Base-by-base conservation (phyloP, 1,284 basidiomycete species). In the Athelia psychrophila region DNA sequence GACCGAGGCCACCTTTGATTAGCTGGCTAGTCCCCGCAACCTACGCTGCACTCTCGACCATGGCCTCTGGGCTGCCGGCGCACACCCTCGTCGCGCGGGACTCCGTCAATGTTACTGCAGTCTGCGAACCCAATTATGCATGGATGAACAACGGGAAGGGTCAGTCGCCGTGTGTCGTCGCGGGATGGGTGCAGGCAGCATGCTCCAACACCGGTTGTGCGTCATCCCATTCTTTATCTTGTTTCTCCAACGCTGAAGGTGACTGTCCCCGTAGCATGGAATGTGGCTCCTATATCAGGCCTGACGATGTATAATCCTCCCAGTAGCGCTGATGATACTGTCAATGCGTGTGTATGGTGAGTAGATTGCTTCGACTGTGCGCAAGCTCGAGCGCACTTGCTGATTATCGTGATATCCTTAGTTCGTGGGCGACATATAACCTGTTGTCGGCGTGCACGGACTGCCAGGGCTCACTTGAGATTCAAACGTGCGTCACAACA, bases 111-210 rank as follows among this genome's bases (percentile, higher is more conserved):
- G 27, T 30, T 5, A 30, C 27, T 30, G 27, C 27, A 30, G 27
- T 30, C 27, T 30, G 27, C 13, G 27, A 30, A 6, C 27, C 27
- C 5, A 30, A 13, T 13, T 42, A 8, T 22, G 6, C 38, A 42
- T 42, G 38, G 38, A 42, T 42, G 38, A 42, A 42, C 38, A 42
- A 42, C 20, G 38, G 38, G 38, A 42, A 42, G 38, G 38, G 38
- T 5, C 38, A 42, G 38, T 42, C 38, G 6, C 38, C 38, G n/a
- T 42, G 38, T 16, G 38, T 42, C 9, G 38, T 42, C 38, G 38
- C 38, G 16, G 38, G 8, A 8, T 42, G 38, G 38, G 38, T 18
- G 20, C n/a, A 42, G 20, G 38, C 16, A 42, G n/a, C 38, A n/a
- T 42, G 38, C 20, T n/a, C 38, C 6, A 30, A 30, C 13, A 13